A percentile compares a stretch with the other conserved stretches of the same genome.
Conservation (phyloP, 805 yeast genomes). For the Tetrapisispora nanseiensis region DNA sequence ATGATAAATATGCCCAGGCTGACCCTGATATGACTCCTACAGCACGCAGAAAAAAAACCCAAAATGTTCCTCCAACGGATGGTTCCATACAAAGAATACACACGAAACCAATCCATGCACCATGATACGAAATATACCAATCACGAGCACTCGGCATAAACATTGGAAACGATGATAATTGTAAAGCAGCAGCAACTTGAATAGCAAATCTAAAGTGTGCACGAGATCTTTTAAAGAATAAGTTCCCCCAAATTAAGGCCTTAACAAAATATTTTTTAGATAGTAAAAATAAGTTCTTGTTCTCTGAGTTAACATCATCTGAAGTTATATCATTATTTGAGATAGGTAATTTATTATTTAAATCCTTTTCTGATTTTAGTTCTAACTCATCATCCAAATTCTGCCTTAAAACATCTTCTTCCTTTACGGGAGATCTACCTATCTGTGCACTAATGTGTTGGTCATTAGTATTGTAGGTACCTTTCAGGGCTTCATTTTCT, state of each 20-base stretch:
- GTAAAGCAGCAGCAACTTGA: conserved; percentile 37
- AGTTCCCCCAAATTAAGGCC: conserved; percentile 8
- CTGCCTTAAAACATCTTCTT: conserved; percentile 22
- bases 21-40: conserved; percentile 41
- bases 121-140: conserved; percentile 42
- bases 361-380: neutral
- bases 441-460: neutral
- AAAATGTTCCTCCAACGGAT: conserved; percentile 41
- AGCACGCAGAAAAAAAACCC: conserved; percentile 38
- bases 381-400: conserved; percentile 3
- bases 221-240: conserved; percentile 15
- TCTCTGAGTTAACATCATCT: neutral
- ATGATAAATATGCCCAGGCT: conserved; percentile 40
- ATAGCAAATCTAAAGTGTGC: conserved; percentile 38
- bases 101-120: conserved; percentile 47
- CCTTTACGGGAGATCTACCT: conserved; percentile 22
- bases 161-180: conserved; percentile 42
- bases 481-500: conserved; percentile 32
- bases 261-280: conserved; percentile 1
- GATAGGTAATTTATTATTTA: conserved; percentile 5
- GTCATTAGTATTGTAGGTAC: conserved; percentile 10
- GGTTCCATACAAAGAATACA: conserved; percentile 42
- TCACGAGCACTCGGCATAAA: conserved; percentile 36
- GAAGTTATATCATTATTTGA: conserved; percentile 3
- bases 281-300: neutral